These are phyloP conservation scores for Mycena leptocephala DNA, from an alignment of 768 basidiomycete species.

Conservation along the genomic window DNA sequence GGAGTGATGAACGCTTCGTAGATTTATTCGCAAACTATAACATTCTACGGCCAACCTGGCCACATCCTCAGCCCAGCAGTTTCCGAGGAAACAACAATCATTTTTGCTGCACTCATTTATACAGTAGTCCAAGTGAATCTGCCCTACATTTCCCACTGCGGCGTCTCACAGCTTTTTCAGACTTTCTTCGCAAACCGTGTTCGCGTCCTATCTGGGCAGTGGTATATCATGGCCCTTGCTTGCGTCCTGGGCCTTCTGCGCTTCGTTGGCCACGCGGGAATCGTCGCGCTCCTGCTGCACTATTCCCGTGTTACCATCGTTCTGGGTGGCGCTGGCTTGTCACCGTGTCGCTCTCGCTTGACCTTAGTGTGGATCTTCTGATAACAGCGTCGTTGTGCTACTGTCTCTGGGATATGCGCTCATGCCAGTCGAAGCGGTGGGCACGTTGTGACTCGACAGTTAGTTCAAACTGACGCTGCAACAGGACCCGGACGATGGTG, in stretches of 20 bases:
- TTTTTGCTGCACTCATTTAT: constrained; percentile 9
- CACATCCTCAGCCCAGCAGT: too few relatives aligned
- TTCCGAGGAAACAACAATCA: too few relatives aligned
- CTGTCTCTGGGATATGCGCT: too few relatives aligned
- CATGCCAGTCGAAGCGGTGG: neutral
- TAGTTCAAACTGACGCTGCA: too few relatives aligned
- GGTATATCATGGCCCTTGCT: neutral
- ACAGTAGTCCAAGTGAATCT: constrained; percentile 3
- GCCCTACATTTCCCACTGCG: too few relatives aligned
- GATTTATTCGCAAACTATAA: too few relatives aligned
- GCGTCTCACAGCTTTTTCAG: neutral
- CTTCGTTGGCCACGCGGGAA: neutral
- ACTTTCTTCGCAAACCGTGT: constrained; percentile 18
- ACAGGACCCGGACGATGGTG: too few relatives aligned
- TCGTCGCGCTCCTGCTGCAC: neutral
- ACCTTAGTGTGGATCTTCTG: neutral
- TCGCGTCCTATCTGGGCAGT: neutral
- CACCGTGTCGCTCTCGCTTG: neutral
- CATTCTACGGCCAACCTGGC: too few relatives aligned
- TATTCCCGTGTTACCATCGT: neutral
- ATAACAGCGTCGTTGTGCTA: constrained; percentile 1
- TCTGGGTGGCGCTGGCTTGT: constrained; percentile 15
- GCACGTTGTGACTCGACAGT: neutral
- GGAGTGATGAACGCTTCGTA: neutral
- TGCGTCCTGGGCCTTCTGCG: neutral